These are phyloP conservation scores for Dothideomycetes sp. DNA, from an alignment of 2,329 filamentous ascomycete genomes.

Conservation along the genomic window DNA sequence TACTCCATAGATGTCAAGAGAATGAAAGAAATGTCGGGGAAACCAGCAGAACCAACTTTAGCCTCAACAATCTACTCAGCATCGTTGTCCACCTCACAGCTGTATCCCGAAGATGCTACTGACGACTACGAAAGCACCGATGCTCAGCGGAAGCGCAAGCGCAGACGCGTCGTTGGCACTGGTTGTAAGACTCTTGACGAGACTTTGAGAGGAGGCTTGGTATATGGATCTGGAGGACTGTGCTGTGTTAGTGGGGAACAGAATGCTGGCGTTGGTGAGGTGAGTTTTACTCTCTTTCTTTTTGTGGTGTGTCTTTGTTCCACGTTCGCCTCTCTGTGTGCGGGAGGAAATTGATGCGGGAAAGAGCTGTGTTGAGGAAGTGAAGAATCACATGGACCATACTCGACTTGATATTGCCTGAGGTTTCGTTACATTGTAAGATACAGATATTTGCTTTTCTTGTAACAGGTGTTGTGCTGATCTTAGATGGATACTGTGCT, in stretches of 20 bases:
- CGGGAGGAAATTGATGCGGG: background rate
- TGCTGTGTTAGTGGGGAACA: slow-evolving; percentile 25
- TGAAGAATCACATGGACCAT: too few relatives aligned
- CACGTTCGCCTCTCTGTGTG: background rate
- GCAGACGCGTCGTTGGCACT: slow-evolving; percentile 13
- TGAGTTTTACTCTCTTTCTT: background rate
- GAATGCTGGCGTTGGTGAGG: slow-evolving; percentile 14
- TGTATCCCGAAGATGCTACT: slow-evolving; percentile 1
- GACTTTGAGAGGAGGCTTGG: slow-evolving; percentile 26
- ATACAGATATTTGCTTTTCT: too few relatives aligned
- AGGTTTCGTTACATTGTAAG: too few relatives aligned
- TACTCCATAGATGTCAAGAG: too few relatives aligned
- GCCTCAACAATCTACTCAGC: slow-evolving; percentile 12
- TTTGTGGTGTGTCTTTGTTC: background rate
- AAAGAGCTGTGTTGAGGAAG: too few relatives aligned
- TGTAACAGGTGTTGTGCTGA: too few relatives aligned
- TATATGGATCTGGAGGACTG: slow-evolving; percentile 21
- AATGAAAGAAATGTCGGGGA: too few relatives aligned
- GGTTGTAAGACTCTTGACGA: slow-evolving; percentile 23
- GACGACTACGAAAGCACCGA: background rate
- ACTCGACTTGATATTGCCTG: too few relatives aligned
- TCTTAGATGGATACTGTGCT: too few relatives aligned
- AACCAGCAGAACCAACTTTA: slow-evolving; percentile 13
- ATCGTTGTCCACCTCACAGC: background rate
- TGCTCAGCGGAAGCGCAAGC: background rate